These are phyloP conservation scores for Cryphonectria naterciae DNA, from an alignment of 2,329 filamentous ascomycete genomes.

Conservation along the genomic window DNA sequence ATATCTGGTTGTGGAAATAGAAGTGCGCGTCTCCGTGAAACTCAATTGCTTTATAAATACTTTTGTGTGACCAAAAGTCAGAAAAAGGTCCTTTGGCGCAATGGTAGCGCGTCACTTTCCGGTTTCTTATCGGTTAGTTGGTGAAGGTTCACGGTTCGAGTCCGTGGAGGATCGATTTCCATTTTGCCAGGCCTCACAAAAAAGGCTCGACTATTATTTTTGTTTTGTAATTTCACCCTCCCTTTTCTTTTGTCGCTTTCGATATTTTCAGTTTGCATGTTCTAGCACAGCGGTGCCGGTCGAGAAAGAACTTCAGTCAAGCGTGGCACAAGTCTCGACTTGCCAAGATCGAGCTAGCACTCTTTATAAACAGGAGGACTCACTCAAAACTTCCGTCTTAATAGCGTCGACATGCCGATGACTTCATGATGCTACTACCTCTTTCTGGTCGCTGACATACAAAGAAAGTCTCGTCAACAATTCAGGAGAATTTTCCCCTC, in stretches of 20 bases:
- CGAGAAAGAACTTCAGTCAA: background rate
- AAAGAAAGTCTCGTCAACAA: background rate
- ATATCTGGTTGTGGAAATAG: background rate
- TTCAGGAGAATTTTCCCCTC: background rate
- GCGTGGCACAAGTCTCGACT: background rate
- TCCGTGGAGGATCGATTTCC: constrained; percentile 11
- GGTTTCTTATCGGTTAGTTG: constrained; percentile 7
- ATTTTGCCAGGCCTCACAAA: background rate
- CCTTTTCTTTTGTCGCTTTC: background rate
- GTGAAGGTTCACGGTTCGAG: constrained; percentile 20
- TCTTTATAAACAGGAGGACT: background rate
- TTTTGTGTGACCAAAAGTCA: background rate
- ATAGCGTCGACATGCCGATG: background rate
- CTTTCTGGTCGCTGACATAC: background rate
- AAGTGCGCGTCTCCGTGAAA: too few species aligned
- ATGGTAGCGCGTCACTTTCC: constrained; percentile 22
- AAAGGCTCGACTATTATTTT: too few species aligned
- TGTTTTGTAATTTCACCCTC: too few species aligned
- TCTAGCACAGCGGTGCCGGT: background rate
- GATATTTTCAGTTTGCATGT: background rate
- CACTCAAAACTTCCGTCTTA: background rate
- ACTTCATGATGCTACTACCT: background rate
- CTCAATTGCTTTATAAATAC: too few species aligned
- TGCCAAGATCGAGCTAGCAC: background rate
- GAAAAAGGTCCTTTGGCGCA: constrained; percentile 15